Base-by-base conservation (phyloP, 2,329 filamentous ascomycete species). In the Didymellaceae sp. region DNA sequence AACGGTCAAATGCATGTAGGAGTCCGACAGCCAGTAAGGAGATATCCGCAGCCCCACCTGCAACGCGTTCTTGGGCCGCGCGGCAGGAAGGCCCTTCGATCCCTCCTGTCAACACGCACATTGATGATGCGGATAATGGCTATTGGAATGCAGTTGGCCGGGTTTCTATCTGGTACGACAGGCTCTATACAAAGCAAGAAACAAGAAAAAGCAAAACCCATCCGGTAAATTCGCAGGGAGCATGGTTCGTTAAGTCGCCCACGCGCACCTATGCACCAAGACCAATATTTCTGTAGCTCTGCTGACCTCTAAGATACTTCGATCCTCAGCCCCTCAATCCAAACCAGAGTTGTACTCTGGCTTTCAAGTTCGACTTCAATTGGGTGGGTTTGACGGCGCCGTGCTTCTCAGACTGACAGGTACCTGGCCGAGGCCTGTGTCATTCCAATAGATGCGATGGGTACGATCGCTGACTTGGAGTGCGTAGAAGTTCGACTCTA, bases 361-460 rank as follows among this genome's bases (percentile, higher is more conserved):
- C n/a, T 41, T 10, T 30, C 33, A 13, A 22, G 10, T 16, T n/a
- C n/a, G n/a, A n/a, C n/a, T 26, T 39, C 48, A 30, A 13, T 38
- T 22, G 28, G 45, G 26, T 10, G 55, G 57, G 40, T 51, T 57
- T 3, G 61, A 58, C 6, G 62, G 61, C 9, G 51, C 46, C n/a
- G 58, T 28, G 28, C 43, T 59, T 35, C 61, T 59, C 42, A 66
- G 37, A 3, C 48, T 45, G 17, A 66, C 22, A 3, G 55, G 58
- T 14, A 57, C 34, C 43, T 65, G 58, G 6, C 60, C 60, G 2
- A 40, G n/a, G 11, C 48, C 57, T 3, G 60, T 61, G 14, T 62
- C 57, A 16, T 66, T 65, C 63, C 62, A 66, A 18, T 65, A 63
- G 16, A 66, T 16, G 2, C 47, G 52, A 26, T 54, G 28, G 6